phyloP scores from a whole-genome alignment of 2,329 filamentous ascomycete genomes.

The Bipolaris sorokiniana region DNA sequence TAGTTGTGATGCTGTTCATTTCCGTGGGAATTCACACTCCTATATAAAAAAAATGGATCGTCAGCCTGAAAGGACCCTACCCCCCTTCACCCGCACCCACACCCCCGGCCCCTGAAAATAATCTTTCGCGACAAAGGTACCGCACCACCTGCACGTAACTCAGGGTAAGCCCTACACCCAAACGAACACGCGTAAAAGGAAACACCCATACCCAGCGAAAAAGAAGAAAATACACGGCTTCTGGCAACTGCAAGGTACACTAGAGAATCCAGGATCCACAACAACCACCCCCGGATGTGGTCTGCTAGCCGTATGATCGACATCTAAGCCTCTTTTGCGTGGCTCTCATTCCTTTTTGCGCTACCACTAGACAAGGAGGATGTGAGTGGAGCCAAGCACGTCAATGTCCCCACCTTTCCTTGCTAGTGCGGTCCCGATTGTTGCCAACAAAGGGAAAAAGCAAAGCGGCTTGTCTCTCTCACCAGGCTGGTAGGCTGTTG shows the following conservation, averaged over 20 bases:
- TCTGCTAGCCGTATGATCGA: background rate
- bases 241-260: constrained; percentile 3
- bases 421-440: background rate
- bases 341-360: background rate
- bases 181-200: constrained; percentile 7
- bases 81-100: background rate
- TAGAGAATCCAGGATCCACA: constrained; percentile 2
- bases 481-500: background rate
- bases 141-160: background rate
- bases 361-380: background rate
- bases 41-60: background rate
- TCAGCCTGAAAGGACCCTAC: too few species aligned
- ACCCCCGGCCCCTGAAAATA: background rate
- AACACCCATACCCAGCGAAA: background rate
- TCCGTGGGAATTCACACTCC: background rate
- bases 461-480: background rate
- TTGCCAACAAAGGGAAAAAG: constrained; percentile 2
- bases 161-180: constrained; percentile 4
- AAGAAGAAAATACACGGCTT: too few species aligned
- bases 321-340: constrained; percentile 1
- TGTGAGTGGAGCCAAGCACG: background rate
- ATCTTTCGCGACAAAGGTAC: background rate
- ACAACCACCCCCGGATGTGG: background rate
- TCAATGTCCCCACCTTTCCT: background rate
- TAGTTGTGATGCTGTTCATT: background rate